Evolutionary conservation across 2,329 filamentous ascomycete genomes (phyloP).

Genomic region (Sporothrix pallida): DNA sequence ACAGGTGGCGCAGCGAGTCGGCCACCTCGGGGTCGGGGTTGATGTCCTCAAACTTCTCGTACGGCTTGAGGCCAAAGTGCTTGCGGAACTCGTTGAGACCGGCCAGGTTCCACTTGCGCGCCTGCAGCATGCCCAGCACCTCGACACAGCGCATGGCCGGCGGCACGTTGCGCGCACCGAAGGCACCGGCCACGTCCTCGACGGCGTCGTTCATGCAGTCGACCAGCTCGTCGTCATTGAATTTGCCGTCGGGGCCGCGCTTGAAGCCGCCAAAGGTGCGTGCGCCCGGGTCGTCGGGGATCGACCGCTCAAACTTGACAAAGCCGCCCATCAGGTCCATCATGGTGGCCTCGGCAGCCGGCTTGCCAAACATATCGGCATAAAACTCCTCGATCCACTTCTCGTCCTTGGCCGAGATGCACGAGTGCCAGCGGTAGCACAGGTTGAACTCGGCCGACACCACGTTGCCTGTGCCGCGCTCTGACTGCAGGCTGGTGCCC

Average conservation of each 20-base stretch:
- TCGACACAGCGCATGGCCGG: constrained; percentile 75
- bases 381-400: constrained; percentile 79
- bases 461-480: constrained; percentile 77
- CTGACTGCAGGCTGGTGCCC: constrained; percentile 62
- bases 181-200: constrained; percentile 77
- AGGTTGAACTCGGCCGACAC: constrained; percentile 90
- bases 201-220: constrained; percentile 70
- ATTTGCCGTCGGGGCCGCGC: constrained; percentile 69
- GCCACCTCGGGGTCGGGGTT: constrained; percentile 76
- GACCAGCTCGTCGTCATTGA: constrained; percentile 77
- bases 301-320: constrained; percentile 63
- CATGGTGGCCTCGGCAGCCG: constrained; percentile 61
- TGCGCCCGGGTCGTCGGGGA: constrained; percentile 70
- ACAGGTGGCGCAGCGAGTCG: constrained; percentile 68
- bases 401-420: constrained; percentile 76
- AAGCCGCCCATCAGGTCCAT: constrained; percentile 68
- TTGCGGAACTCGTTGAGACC: constrained; percentile 85
- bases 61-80: constrained; percentile 77
- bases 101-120: constrained; percentile 76
- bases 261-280: constrained; percentile 71
- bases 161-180: constrained; percentile 76
- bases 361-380: constrained; percentile 64
- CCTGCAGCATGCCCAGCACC: constrained; percentile 79
- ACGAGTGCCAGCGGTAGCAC: constrained; percentile 86
- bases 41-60: constrained; percentile 82